These are phyloP conservation scores for Neurospora sp. DNA, from an alignment of 495 filamentous ascomycete species.

Conservation along the genomic window DNA sequence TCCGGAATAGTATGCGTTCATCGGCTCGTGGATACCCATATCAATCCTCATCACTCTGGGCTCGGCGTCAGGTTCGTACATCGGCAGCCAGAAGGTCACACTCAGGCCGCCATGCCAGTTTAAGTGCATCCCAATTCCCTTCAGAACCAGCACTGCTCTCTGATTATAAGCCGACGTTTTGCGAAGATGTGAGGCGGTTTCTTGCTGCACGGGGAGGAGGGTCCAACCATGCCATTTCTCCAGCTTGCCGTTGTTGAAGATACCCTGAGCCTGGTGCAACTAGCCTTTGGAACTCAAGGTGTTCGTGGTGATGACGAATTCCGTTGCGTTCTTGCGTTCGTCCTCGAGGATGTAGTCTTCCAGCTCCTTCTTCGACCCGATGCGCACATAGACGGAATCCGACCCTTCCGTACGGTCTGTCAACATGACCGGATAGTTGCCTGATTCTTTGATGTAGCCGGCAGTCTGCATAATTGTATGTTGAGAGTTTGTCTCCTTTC, in stretches of 20 bases:
- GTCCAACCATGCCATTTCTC: background rate
- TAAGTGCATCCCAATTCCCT: background rate
- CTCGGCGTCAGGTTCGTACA: background rate
- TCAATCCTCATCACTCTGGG: background rate
- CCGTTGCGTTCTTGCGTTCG: background rate
- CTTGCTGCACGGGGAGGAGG: background rate
- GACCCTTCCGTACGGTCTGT: background rate
- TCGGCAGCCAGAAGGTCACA: background rate
- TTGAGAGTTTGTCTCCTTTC: background rate
- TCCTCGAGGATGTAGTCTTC: background rate
- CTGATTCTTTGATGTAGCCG: background rate
- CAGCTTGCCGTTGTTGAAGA: background rate
- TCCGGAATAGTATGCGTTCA: background rate
- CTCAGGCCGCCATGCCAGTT: background rate
- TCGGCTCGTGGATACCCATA: background rate
- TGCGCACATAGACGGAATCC: background rate
- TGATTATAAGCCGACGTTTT: background rate
- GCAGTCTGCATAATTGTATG: background rate
- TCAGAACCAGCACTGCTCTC: background rate
- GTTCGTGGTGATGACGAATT: background rate
- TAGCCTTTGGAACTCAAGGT: background rate
- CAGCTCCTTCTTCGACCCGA: background rate
- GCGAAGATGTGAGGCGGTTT: background rate
- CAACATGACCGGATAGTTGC: background rate
- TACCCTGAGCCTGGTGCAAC: background rate